Conservation (phyloP, 805 yeast species). For the Starmerella vaccinii region DNA sequence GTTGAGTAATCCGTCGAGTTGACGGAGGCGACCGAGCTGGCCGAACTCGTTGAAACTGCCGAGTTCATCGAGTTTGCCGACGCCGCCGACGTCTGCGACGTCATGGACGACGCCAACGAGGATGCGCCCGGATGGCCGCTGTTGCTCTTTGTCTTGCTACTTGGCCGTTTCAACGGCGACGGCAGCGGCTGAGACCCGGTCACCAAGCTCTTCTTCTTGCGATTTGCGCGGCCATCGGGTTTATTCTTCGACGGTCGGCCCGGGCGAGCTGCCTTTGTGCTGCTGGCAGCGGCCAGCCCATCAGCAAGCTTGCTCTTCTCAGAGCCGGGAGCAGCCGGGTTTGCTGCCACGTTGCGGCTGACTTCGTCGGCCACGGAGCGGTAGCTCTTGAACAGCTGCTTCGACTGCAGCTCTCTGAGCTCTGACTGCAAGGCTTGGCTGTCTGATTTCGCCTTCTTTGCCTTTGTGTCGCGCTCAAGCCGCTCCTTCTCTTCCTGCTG, state of each 20-base stretch:
- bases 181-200: slow-evolving; percentile 21
- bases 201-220: background rate
- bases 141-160: background rate
- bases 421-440: background rate
- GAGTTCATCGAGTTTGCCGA: background rate
- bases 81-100: background rate
- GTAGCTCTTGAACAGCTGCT: slow-evolving; percentile 77
- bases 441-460: background rate
- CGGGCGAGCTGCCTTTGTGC: background rate
- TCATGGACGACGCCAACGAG: background rate
- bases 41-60: background rate
- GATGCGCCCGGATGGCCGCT: background rate
- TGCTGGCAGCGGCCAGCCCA: too few relatives aligned
- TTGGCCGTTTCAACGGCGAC: slow-evolving; percentile 15
- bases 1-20: background rate
- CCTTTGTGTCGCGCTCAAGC: background rate
- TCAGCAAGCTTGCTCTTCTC: too few relatives aligned
- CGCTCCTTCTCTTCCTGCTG: background rate
- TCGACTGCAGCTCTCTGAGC: slow-evolving; percentile 39
- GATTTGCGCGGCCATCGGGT: background rate
- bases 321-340: too few relatives aligned
- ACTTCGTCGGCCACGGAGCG: slow-evolving; percentile 82
- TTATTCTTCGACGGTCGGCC: background rate
- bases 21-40: background rate
- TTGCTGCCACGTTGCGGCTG: slow-evolving; percentile 35